Conservation (phyloP, 257 asterid genomes). For the Thymus quinquecostatus region DNA sequence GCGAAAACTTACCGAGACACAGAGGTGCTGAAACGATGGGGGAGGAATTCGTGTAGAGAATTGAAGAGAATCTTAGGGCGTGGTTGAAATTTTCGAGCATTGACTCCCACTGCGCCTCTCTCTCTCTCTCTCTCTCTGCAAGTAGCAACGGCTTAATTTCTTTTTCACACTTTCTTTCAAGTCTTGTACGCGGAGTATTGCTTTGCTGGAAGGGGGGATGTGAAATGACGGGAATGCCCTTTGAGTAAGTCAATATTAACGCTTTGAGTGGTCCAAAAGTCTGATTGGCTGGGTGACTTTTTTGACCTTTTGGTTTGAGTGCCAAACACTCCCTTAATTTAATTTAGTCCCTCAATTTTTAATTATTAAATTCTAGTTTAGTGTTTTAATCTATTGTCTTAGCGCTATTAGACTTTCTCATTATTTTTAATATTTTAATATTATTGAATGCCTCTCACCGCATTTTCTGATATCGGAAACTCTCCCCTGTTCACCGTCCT, state of each 20-base stretch:
- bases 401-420: too few species aligned
- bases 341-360: background rate
- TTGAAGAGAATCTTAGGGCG: slow-evolving; percentile 42
- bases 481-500: too few species aligned
- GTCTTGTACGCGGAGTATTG: slow-evolving; percentile 41
- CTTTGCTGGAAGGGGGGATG: background rate
- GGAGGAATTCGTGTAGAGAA: slow-evolving; percentile 28
- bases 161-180: slow-evolving; percentile 37
- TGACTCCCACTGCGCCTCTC: slow-evolving; percentile 43
- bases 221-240: slow-evolving; percentile 32
- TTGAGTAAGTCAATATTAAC: slow-evolving; percentile 34
- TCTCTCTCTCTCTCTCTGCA: slow-evolving; percentile 32
- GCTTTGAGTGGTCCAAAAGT: slow-evolving; percentile 30
- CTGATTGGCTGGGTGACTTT: slow-evolving; percentile 29
- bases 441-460: too few species aligned
- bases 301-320: background rate
- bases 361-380: background rate
- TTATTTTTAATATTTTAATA: too few species aligned
- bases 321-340: slow-evolving; percentile 20
- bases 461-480: too few species aligned
- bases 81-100: slow-evolving; percentile 41
- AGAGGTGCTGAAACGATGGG: slow-evolving; percentile 16
- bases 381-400: background rate
- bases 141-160: slow-evolving; percentile 72
- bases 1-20: slow-evolving; percentile 35